Conservation (phyloP, 305 asterid species). For the Plantago coronopus region DNA sequence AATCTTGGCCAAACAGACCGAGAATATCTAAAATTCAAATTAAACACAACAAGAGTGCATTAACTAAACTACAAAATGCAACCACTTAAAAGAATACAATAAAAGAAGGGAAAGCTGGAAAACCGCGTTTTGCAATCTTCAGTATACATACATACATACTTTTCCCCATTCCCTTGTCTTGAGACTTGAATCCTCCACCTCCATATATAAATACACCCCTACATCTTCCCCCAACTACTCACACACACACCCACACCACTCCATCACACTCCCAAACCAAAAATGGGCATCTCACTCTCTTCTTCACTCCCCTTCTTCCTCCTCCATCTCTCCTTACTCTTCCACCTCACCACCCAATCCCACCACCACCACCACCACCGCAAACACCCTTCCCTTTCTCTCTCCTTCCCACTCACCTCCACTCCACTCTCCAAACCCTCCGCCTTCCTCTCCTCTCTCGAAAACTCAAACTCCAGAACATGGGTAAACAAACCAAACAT, state of each 20-base stretch:
- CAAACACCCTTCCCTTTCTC: constrained; percentile 27
- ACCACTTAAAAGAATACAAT: constrained; percentile 28
- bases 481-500: not conserved
- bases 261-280: constrained; percentile 17
- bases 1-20: no score
- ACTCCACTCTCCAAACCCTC: constrained; percentile 34
- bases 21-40: no score
- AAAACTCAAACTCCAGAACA: not conserved
- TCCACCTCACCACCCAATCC: constrained; percentile 10
- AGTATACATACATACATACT: no score
- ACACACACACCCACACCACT: no score
- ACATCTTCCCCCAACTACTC: not conserved
- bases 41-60: no score
- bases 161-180: constrained; percentile 9
- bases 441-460: constrained; percentile 32
- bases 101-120: constrained; percentile 23
- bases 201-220: constrained; percentile 1
- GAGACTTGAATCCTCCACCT: not conserved
- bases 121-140: constrained; percentile 43
- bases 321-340: constrained; percentile 18
- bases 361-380: constrained; percentile 13
- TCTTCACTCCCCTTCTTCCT: constrained; percentile 12
- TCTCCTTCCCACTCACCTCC: constrained; percentile 49
- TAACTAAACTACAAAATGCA: constrained; percentile 32
- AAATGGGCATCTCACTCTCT: not conserved